These are phyloP conservation scores for Fusarium sp. DNA, from an alignment of 2,329 filamentous ascomycete genomes.

Conservation along the genomic window DNA sequence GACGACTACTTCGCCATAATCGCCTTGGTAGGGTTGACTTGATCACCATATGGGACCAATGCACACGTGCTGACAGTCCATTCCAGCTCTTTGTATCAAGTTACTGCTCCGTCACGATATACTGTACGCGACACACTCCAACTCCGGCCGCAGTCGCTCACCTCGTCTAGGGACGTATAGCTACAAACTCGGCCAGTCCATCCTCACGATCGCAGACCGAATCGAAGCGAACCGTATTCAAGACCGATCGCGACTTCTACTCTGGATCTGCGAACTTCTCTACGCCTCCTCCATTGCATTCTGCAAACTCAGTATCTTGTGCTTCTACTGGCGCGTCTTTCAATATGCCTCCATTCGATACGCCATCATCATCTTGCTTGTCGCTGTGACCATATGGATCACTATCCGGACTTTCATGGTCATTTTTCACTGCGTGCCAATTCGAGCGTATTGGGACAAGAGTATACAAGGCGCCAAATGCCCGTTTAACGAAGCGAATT, in stretches of 20 bases:
- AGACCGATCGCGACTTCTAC: conserved; percentile 17
- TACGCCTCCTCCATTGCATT: conserved; percentile 43
- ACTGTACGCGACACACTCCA: conserved; percentile 1
- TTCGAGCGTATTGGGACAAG: conserved; percentile 46
- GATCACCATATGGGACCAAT: rapidly evolving
- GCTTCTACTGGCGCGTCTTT: conserved; percentile 46
- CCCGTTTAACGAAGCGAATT: conserved; percentile 42
- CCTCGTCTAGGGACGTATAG: conserved; percentile 16
- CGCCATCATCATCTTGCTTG: conserved; percentile 37
- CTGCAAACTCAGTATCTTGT: conserved; percentile 42
- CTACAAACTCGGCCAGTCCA: conserved; percentile 23
- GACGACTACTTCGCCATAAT: conserved; percentile 33
- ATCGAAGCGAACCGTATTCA: neutral
- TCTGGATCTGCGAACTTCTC: conserved; percentile 25
- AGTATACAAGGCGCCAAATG: conserved; percentile 40
- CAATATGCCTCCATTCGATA: conserved; percentile 38
- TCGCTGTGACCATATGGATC: conserved; percentile 38
- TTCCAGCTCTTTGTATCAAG: conserved; percentile 6
- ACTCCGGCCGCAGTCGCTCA: neutral
- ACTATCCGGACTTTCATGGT: conserved; percentile 44
- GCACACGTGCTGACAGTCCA: neutral
- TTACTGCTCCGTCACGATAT: conserved; percentile 16
- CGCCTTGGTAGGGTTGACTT: conserved; percentile 16
- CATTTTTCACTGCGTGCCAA: conserved; percentile 47
- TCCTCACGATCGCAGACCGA: neutral